Evolutionary conservation across 768 basidiomycete genomes (phyloP), one percentile per base, ranked within the genome.

Genomic region (Lentinula detonsa): DNA sequence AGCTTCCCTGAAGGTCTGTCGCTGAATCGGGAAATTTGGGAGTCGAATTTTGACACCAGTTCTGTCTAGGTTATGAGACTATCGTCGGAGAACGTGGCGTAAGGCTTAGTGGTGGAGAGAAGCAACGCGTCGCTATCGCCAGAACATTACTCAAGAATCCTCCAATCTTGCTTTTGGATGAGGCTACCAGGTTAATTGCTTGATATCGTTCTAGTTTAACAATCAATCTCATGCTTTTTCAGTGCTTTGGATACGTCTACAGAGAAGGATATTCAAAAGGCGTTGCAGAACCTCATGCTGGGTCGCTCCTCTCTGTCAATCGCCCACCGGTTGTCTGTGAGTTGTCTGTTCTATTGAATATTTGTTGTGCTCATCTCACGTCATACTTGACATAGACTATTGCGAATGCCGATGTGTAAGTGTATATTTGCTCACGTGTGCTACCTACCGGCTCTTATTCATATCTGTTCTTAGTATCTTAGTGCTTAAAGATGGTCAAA

Each of bases 31-130:
- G 28, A 28, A 3, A 28, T 28, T 28, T 28, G 28, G 28, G 28
- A 28, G 2, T 28, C 3, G 37, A 55, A 52, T 49, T 34, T 6
- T 40, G 59, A 33, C 28, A 3, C 28, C 2, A 18, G 9, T 18
- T 9, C 37, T 40, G 13, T 37, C 4, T 50, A 81, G 81, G 83
- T 6, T 95, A 95, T 70, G 82, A 90, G 35, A 95, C 94, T 21
- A 85, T 87, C 66, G 87, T 95, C 35, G 94, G 94, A n/a, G 94
- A 95, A 73, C 80, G 94, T 23, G 94, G 93, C 18, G 84, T 95
- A 16, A 75, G 93, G 45, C 74, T 95, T 37, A 88, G 85, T 62
- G 94, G 93, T 3, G 94, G 94, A 9, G 93, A 95, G 76, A 93
- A 93, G 74, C 92, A 95, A 71, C 81, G 93, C 18, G 90, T 94